Conservation (phyloP, 345 rosid genomes). For the Reutealis trisperma region DNA sequence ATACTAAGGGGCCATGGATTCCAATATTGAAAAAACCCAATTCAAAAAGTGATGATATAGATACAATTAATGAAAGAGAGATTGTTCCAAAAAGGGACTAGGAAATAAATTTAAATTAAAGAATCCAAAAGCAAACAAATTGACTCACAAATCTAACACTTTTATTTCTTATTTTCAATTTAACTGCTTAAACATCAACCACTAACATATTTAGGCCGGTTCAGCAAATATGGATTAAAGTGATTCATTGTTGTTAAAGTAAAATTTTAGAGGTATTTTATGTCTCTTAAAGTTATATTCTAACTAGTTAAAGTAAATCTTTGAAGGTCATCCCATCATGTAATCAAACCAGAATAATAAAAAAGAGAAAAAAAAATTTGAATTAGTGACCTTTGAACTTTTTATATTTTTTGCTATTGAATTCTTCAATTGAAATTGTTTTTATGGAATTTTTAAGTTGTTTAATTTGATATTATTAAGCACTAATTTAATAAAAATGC, state of each 20-base stretch:
- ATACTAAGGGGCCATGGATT: too few species aligned
- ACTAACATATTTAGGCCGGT: background rate
- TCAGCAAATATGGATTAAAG: background rate
- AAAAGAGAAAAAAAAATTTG: background rate
- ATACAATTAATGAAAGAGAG: background rate
- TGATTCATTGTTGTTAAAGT: slow-evolving; percentile 3
- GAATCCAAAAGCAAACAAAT: background rate
- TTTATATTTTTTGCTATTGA: too few species aligned
- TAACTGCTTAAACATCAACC: background rate
- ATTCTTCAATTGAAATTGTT: too few species aligned
- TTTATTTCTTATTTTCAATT: background rate
- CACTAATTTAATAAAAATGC: too few species aligned
- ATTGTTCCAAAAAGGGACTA: background rate
- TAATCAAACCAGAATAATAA: background rate
- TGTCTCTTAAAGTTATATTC: slow-evolving; percentile 27
- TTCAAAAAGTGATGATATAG: too few species aligned
- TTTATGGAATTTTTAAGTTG: too few species aligned
- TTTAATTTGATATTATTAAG: too few species aligned
- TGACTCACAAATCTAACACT: background rate
- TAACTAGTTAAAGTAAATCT: slow-evolving; percentile 16
- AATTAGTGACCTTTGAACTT: too few species aligned
- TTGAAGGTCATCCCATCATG: slow-evolving; percentile 13
- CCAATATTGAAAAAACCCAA: too few species aligned
- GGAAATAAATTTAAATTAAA: too few species aligned
- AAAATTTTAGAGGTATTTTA: slow-evolving; percentile 2